Evolutionary conservation across 305 asterid genomes (phyloP).

Genomic region (Fraxinus floribunda): DNA sequence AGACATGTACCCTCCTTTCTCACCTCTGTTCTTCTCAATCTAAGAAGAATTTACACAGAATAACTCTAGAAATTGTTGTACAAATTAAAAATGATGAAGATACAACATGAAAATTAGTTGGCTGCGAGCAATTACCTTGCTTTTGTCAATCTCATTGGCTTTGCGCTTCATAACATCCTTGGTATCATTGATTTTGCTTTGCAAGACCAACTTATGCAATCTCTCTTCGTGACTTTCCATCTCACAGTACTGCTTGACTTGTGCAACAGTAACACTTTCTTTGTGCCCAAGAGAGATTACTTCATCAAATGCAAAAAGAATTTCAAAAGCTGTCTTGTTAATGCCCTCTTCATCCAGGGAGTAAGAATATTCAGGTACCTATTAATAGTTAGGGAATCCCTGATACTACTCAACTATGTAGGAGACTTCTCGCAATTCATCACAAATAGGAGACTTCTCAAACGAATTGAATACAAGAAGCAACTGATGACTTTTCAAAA

Average conservation of each 20-base stretch:
- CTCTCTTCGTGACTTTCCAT: conserved; percentile 84
- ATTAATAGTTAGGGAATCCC: conserved; percentile 36
- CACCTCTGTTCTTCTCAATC: conserved; percentile 65
- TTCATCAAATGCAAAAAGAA: conserved; percentile 74
- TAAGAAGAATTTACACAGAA: conserved; percentile 21
- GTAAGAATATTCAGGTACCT: conserved; percentile 76
- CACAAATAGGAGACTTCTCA: not conserved
- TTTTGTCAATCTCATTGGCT: conserved; percentile 78
- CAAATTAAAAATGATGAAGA: not conserved
- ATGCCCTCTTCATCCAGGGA: conserved; percentile 76
- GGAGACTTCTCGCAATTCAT: not conserved
- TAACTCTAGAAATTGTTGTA: conserved; percentile 2
- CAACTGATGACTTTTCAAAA: not conserved
- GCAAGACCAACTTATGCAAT: conserved; percentile 66
- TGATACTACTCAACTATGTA: not conserved
- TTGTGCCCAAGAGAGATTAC: conserved; percentile 74
- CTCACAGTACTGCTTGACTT: conserved; percentile 79
- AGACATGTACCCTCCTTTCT: conserved; percentile 54
- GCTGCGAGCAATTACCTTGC: conserved; percentile 47
- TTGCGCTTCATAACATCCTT: conserved; percentile 77
- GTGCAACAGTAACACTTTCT: conserved; percentile 71
- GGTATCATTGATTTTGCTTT: conserved; percentile 74
- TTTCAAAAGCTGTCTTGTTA: conserved; percentile 61
- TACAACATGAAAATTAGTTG: not conserved
- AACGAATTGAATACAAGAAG: not conserved